Evolutionary conservation across 768 basidiomycete species (phyloP), one percentile per base, ranked within the genome.

Genomic region (Hygrocybe coccinea): DNA sequence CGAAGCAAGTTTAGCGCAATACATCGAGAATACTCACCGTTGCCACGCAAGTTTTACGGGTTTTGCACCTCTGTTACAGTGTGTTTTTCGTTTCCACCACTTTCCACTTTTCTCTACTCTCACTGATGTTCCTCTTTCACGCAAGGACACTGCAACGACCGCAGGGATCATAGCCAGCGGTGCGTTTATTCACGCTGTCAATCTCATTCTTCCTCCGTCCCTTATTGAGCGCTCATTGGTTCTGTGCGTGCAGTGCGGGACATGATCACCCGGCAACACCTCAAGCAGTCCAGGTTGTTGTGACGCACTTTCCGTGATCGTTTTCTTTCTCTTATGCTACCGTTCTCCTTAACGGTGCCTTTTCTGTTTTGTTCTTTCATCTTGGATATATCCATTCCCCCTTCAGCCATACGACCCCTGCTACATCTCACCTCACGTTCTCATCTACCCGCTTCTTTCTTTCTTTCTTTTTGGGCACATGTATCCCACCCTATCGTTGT

Each of bases 11-110:
- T 89, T 61, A 81, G 77, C 59, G 86, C 86, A 11, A 88, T 89
- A 21, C 87, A 88, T 62, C 73, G 87, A 59, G 86, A 88, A 66
- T 83, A 85, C 63, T 88, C 87, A 3, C 87, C 85, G 1, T 77
- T 75, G 37, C 86, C 87, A 48, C 76, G 87, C 46, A 86, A 86
- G 63, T 89, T 89, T 62, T 89, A 89, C 61, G 83, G 83, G 10
- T 89, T 87, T 64, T 86, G 83, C 60, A 89, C 87, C 17, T 86
- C 85, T 36, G 85, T 89, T 29, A 89, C 87, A 38, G 83, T 84
- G 60, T 19, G 78, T 61, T 15, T 17, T 34, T 19, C n/a, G n/a
- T n/a, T n/a, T n/a, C n/a, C n/a, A n/a, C n/a, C n/a, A n/a, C n/a
- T n/a, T n/a, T n/a, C n/a, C n/a, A n/a, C n/a, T n/a, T n/a, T n/a